These are phyloP conservation scores for Alternaria arbusti DNA, from an alignment of 2,329 filamentous ascomycete species.

Conservation along the genomic window DNA sequence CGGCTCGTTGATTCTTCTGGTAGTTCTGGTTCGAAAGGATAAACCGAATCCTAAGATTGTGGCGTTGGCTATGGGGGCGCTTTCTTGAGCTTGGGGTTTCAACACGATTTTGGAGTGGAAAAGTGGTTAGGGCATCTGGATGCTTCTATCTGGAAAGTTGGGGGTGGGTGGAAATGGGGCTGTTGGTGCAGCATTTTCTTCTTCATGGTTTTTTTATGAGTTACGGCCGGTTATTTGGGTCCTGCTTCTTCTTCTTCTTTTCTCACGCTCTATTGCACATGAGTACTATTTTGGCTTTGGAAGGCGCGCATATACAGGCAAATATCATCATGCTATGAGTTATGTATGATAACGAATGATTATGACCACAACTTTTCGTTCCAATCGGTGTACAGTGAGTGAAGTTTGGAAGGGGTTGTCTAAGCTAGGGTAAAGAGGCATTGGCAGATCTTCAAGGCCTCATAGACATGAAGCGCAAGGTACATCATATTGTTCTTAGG, in stretches of 20 bases:
- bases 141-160: neutral
- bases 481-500: accelerated
- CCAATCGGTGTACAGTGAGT: neutral
- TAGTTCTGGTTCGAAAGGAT: conserved; percentile 43
- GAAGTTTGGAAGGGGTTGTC: neutral
- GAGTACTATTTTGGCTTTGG: neutral
- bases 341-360: conserved; percentile 7
- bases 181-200: neutral
- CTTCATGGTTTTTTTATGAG: neutral
- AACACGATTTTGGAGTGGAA: neutral
- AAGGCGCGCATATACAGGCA: conserved; percentile 6
- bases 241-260: neutral
- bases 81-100: neutral
- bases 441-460: neutral
- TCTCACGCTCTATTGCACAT: neutral
- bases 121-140: neutral
- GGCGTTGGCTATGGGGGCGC: conserved; percentile 29
- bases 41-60: conserved; percentile 52
- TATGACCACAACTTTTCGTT: neutral
- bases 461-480: accelerated
- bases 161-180: no score
- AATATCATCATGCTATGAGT: conserved; percentile 1
- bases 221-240: neutral
- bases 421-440: neutral
- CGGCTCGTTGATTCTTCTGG: conserved; percentile 42